Evolutionary conservation across 192 early-diverging fungal genomes (phyloP).

Genomic region (Rhizophagus clarus): DNA sequence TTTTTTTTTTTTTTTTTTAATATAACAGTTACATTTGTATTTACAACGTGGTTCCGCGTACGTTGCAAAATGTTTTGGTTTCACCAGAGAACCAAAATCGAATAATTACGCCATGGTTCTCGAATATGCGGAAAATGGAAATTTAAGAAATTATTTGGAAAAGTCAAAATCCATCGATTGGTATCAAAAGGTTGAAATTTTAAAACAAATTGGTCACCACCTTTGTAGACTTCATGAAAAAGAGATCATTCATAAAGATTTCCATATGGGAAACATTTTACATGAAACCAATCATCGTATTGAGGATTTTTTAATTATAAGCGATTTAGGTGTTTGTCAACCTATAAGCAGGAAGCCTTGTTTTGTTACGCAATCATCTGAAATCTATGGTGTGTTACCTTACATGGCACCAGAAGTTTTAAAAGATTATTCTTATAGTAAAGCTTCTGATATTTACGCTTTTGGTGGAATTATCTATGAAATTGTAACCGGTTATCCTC

Average conservation of each 20-base stretch:
- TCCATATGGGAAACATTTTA: background rate
- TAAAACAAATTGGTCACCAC: background rate
- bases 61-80: background rate
- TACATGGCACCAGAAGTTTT: background rate
- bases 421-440: background rate
- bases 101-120: background rate
- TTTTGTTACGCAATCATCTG: background rate
- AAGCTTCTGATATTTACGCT: background rate
- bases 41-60: background rate
- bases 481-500: background rate
- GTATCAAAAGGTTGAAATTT: background rate
- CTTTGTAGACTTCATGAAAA: background rate
- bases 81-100: background rate
- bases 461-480: constrained; percentile 3
- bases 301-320: background rate
- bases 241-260: constrained; percentile 1
- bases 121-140: background rate
- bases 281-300: background rate
- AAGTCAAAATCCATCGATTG: background rate
- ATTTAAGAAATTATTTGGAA: background rate
- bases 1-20: too few relatives aligned
- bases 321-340: background rate
- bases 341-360: background rate
- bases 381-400: background rate
- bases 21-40: background rate